Evolutionary conservation across 2,329 filamentous ascomycete genomes (phyloP).

Genomic region (Aureobasidium pullulans): DNA sequence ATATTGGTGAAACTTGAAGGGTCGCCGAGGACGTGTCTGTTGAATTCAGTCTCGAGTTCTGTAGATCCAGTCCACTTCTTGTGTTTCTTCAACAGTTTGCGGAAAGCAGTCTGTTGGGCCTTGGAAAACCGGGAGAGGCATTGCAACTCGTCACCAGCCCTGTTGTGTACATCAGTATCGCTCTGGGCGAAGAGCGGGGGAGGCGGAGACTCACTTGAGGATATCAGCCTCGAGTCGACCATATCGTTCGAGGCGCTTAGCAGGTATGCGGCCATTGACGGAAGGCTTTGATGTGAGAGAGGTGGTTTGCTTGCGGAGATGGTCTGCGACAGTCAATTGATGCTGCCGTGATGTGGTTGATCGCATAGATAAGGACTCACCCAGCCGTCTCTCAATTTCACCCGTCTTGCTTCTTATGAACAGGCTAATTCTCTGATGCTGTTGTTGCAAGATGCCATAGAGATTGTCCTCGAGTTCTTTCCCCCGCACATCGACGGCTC

Average conservation of each 20-base stretch:
- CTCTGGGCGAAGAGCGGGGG: too few species aligned
- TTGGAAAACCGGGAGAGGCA: conserved; percentile 64
- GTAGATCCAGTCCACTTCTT: conserved; percentile 77
- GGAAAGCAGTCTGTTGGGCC: conserved; percentile 68
- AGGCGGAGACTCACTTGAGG: conserved; percentile 28
- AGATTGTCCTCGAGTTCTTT: conserved; percentile 64
- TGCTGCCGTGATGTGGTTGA: not conserved
- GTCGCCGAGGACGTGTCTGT: conserved; percentile 55
- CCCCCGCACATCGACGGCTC: conserved; percentile 50
- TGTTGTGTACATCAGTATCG: conserved; percentile 20
- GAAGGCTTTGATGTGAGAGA: conserved; percentile 6
- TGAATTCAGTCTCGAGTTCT: conserved; percentile 58
- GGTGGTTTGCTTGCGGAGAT: conserved; percentile 11
- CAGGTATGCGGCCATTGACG: conserved; percentile 30
- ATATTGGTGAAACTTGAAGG: conserved; percentile 65
- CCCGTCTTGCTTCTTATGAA: conserved; percentile 75
- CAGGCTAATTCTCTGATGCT: conserved; percentile 70
- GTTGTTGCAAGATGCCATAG: conserved; percentile 60
- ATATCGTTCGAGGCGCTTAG: conserved; percentile 42
- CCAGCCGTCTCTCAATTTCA: conserved; percentile 63
- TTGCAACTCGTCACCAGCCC: conserved; percentile 64
- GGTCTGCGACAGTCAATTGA: conserved; percentile 8
- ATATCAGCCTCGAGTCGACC: conserved; percentile 45
- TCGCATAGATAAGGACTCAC: conserved; percentile 37
- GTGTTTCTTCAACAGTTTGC: conserved; percentile 82